A percentile compares a stretch with the other conserved stretches of the same genome.
Evolutionary conservation across 2,329 filamentous ascomycete genomes (phyloP).

Genomic region (Trichoderma hamatum): DNA sequence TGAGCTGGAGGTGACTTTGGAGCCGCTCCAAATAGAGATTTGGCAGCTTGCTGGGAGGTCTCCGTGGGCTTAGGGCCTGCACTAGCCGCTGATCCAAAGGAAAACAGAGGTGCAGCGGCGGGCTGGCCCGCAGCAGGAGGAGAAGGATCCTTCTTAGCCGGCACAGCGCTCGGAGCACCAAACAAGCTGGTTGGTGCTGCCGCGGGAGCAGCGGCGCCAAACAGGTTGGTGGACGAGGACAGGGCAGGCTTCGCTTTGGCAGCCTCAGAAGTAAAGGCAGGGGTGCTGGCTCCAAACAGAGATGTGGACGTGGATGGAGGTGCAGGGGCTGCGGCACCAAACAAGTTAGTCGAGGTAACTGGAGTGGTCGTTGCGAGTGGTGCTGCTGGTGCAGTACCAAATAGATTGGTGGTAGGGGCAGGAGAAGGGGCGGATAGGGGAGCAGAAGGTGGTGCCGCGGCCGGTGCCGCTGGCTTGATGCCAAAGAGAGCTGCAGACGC

Average conservation of each 20-base stretch:
- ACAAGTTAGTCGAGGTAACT: conserved; percentile 42
- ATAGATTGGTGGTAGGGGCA: conserved; percentile 40
- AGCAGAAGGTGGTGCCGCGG: conserved; percentile 34
- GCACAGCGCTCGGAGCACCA: conserved; percentile 33
- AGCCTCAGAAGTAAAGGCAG: conserved; percentile 6
- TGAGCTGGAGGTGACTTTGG: conserved; percentile 41
- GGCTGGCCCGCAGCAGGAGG: conserved; percentile 29
- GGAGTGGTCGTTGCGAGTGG: conserved; percentile 33
- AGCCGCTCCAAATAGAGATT: conserved; percentile 44
- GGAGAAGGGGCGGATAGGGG: conserved; percentile 31
- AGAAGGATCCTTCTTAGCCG: conserved; percentile 31
- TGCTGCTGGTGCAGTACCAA: conserved; percentile 39
- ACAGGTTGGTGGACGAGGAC: conserved; percentile 28
- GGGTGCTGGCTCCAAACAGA: conserved; percentile 24
- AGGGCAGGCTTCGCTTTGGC: conserved; percentile 28
- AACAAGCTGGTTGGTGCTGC: conserved; percentile 36
- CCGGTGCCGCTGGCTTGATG: conserved; percentile 37
- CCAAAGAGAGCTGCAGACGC: conserved; percentile 22
- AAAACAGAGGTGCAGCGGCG: conserved; percentile 39
- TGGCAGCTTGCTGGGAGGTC: conserved; percentile 35
- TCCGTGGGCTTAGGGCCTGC: conserved; percentile 36
- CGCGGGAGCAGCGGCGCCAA: conserved; percentile 20
- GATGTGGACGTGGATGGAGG: conserved; percentile 28
- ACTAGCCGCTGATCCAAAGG: conserved; percentile 38
- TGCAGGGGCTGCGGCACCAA: conserved; percentile 40